phyloP scores from a whole-genome alignment of 192 early-diverging fungal species.

The Umbelopsis ramanniana region DNA sequence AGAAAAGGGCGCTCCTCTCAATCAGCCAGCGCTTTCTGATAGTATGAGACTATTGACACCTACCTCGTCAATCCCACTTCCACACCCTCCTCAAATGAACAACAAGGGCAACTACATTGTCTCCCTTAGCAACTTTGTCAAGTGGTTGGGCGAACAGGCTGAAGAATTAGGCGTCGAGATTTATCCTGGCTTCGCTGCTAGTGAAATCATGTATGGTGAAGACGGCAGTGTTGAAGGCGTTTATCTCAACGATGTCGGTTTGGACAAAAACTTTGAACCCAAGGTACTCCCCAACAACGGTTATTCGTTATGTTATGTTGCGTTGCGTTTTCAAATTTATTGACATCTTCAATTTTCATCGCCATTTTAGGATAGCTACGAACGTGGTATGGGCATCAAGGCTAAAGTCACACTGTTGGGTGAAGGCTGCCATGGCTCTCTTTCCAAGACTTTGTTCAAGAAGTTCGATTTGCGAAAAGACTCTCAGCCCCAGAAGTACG shows the following conservation, averaged over 20 bases:
- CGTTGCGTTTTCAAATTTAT: slow-evolving; percentile 12
- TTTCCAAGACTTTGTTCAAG: slow-evolving; percentile 87
- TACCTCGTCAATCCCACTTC: slow-evolving; percentile 77
- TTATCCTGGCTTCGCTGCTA: slow-evolving; percentile 90
- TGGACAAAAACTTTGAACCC: slow-evolving; percentile 85
- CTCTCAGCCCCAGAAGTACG: slow-evolving; percentile 89
- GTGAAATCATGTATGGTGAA: slow-evolving; percentile 91
- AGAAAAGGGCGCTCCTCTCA: slow-evolving; percentile 91
- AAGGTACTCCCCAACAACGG: slow-evolving; percentile 58
- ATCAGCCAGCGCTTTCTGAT: slow-evolving; percentile 84
- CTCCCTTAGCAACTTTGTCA: slow-evolving; percentile 89
- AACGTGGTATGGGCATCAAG: slow-evolving; percentile 93
- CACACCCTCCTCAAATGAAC: slow-evolving; percentile 93
- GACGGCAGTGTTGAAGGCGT: slow-evolving; percentile 93
- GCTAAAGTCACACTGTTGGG: slow-evolving; percentile 95
- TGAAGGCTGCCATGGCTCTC: slow-evolving; percentile 96
- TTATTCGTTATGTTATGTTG: not conserved
- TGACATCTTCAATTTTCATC: not conserved
- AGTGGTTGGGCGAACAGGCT: slow-evolving; percentile 96
- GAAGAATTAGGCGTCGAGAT: slow-evolving; percentile 96
- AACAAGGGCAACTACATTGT: slow-evolving; percentile 99
- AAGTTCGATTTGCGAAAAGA: slow-evolving; percentile 92
- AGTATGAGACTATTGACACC: slow-evolving; percentile 85
- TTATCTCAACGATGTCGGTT: slow-evolving; percentile 93
- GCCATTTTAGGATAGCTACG: slow-evolving; percentile 70